These are phyloP conservation scores for Alternaria consortialis DNA, from an alignment of 2,329 filamentous ascomycete genomes.

Conservation along the genomic window DNA sequence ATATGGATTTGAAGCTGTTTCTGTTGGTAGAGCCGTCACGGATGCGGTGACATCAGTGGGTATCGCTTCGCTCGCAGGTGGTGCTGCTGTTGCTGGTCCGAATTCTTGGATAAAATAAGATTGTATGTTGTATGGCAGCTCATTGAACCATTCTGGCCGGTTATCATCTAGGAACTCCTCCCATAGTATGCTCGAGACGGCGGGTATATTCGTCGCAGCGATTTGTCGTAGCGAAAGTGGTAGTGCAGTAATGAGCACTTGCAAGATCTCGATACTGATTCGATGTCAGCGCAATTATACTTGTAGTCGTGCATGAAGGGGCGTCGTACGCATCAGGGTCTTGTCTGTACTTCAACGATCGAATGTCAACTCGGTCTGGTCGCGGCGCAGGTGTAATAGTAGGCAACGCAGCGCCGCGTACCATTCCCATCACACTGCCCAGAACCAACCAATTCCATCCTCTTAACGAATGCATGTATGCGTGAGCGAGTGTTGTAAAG, in stretches of 20 bases:
- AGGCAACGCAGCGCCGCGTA: conserved; percentile 25
- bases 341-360: conserved; percentile 29
- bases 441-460: conserved; percentile 24
- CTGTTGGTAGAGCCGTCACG: conserved; percentile 6
- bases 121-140: conserved; percentile 46
- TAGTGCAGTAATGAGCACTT: conserved; percentile 47
- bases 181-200: conserved; percentile 47
- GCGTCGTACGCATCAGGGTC: conserved; percentile 44
- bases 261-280: conserved; percentile 43
- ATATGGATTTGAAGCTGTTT: conserved; percentile 9
- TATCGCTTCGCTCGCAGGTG: conserved; percentile 12
- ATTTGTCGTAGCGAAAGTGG: conserved; percentile 47
- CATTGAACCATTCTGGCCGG: conserved; percentile 45
- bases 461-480: conserved; percentile 39
- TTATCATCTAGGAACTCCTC: conserved; percentile 46
- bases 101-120: conserved; percentile 46
- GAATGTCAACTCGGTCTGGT: conserved; percentile 12
- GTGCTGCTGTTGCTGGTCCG: conserved; percentile 42
- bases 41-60: conserved; percentile 13
- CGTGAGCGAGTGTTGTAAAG: conserved; percentile 22
- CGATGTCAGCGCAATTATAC: conserved; percentile 14
- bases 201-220: conserved; percentile 48
- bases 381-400: conserved; percentile 43
- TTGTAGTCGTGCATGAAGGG: neutral
- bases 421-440: conserved; percentile 21